Base-by-base conservation (phyloP, 83 land plant genomes). In the Picea engelmannii region DNA sequence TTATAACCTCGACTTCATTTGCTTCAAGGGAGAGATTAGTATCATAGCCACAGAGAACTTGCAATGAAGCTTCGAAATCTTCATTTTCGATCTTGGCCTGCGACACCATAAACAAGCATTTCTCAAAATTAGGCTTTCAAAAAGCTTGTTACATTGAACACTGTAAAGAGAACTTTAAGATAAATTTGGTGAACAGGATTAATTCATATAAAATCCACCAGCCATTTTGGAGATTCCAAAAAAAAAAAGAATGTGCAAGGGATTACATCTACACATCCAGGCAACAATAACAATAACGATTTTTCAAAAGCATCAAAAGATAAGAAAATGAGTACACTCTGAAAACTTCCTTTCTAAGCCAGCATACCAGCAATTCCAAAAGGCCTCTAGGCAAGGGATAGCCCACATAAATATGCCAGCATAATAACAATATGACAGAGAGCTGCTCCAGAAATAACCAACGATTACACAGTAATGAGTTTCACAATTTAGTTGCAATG, bases 81-180 rank as follows among this genome's bases (percentile, higher is more conserved):
- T 91, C 87, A 59, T 83, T 84, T 86, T 92, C 95, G 87, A 88
- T 87, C 65, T 95, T 95, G 62, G 97, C 94, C 97, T 91, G 88
- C 82, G 9, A 5, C 63, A 31, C 35, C 35, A 31, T 31, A 31
- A 47, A 35, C 11, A 9, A 49, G 3, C 1, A 49, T 49, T 49
- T 49, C 55, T 10, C 55, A 49, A 49, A 49, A 9, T 1, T 49
- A 9, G 12, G 55, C 2, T 49, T 49, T 49, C 3, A 10, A 9
- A 49, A 49, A 49, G 12, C 12, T 1, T 9, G 55, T 9, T 12
- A 9, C 11, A 49, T 10, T 49, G 12, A 49, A 49, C 12, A 49
- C 12, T 9, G 12, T 49, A 49, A 9, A 49, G 11, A 9, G 11
- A 10, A 1, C 1, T 10, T 9, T 1, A 49, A 1, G 55, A 49